phyloP scores from a whole-genome alignment of 2,329 filamentous ascomycete genomes.

The Rhexocercosporidium sp. region DNA sequence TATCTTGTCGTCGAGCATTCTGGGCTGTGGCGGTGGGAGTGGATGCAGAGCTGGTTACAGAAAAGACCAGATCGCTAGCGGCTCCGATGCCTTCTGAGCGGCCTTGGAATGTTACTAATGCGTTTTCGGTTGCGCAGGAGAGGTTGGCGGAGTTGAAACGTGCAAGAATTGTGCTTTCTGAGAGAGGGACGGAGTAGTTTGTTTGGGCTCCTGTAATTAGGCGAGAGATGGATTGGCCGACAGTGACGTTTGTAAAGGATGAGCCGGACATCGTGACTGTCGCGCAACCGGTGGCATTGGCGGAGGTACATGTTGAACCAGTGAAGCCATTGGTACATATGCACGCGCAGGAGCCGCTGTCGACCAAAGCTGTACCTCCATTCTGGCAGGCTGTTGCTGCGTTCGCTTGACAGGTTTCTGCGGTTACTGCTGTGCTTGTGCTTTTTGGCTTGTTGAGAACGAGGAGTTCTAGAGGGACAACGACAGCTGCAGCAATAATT shows the following conservation, averaged over 20 bases:
- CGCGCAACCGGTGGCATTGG: conserved; percentile 59
- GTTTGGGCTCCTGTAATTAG: conserved; percentile 67
- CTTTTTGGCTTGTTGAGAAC: conserved; percentile 58
- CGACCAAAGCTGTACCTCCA: conserved; percentile 77
- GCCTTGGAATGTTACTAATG: conserved; percentile 83
- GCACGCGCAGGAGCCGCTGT: conserved; percentile 75
- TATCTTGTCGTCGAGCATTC: not conserved
- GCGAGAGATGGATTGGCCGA: conserved; percentile 79
- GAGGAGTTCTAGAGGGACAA: conserved; percentile 74
- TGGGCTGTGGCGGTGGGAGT: conserved; percentile 7
- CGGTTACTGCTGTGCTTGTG: conserved; percentile 16
- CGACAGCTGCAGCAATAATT: conserved; percentile 78
- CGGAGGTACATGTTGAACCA: conserved; percentile 60
- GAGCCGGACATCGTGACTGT: conserved; percentile 50
- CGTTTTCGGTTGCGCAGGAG: conserved; percentile 85
- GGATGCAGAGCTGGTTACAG: conserved; percentile 19
- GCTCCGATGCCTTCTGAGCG: conserved; percentile 31
- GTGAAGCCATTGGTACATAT: conserved; percentile 90
- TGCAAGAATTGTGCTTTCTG: conserved; percentile 70
- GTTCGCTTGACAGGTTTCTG: conserved; percentile 58
- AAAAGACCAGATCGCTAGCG: conserved; percentile 27
- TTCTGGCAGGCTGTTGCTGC: conserved; percentile 70
- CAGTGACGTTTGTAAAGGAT: conserved; percentile 68
- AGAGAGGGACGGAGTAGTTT: conserved; percentile 79
- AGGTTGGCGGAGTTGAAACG: conserved; percentile 77